Base-by-base conservation (phyloP, 1,284 basidiomycete species). In the Mrakiaceae sp. region DNA sequence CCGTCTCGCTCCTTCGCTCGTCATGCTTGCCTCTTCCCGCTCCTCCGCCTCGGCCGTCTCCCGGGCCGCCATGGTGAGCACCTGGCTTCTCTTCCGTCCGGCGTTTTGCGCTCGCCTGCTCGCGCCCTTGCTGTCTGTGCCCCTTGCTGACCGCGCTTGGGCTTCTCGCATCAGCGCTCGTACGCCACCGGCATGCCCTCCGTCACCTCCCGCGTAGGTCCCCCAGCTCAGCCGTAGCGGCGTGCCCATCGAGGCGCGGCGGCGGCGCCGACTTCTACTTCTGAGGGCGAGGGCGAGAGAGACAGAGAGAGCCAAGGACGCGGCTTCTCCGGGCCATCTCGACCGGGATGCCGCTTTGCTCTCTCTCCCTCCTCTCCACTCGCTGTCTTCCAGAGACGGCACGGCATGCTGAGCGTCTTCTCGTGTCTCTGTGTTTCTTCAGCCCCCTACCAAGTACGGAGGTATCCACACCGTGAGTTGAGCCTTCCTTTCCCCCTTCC, bases 391-490 rank as follows among this genome's bases (percentile, higher is more conserved):
- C 27, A 27, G 27, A 27, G 27, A 27, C 27, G 27, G 27, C 27
- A 27, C 27, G 27, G 27, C 27, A 27, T 12, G 16, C 50, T 14
- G 3, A 10, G 4, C 54, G 49, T 53, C 88, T 63, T 86, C 88
- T 64, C 86, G 85, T 60, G 89, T 87, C 74, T 86, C 88, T 69
- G 84, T 81, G 76, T 83, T 88, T 51, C 10, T 46, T 9, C 66
- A 94, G 90, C 83, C 86, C 60, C 84, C 90, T 14, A 90, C 91
- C 70, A 97, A 97, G 80, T 97, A 96, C 76, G 95, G 95, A 66
- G 94, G 93, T 73, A 85, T 90, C 70, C 90, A 90, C 77, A 90
- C 87, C 59, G 88, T 90, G 71, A 70, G 84, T 76, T 63, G 62
- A 54, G 70, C 70, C 67, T 66, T 70, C 68, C 72, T 67, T 71